Evolutionary conservation across 805 yeast genomes (phyloP).

Genomic region (Myxozyma lipomycoides): DNA sequence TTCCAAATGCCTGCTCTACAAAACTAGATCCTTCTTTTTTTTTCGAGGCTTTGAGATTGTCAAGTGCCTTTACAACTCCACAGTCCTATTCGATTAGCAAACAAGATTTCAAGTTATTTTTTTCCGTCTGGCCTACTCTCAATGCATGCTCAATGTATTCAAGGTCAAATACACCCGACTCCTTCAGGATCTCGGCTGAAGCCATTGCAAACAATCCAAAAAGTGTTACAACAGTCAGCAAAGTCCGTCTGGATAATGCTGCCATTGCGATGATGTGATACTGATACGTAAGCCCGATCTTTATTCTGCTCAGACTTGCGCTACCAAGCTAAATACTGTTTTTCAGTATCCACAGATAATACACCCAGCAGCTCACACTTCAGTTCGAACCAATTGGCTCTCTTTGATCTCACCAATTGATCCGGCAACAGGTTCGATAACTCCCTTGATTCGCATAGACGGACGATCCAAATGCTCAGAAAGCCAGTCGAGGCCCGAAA

Average conservation of each 20-base stretch:
- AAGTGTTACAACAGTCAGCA: not conserved
- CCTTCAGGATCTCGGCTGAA: constrained; percentile 11
- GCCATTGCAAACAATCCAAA: constrained; percentile 3
- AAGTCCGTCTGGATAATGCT: not conserved
- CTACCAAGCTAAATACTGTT: no score
- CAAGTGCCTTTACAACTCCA: constrained; percentile 42
- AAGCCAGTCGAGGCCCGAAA: not conserved
- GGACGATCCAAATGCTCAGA: no score
- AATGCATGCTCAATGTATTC: constrained; percentile 14
- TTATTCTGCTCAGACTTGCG: no score
- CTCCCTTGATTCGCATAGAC: no score
- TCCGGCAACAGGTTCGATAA: no score
- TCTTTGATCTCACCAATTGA: no score
- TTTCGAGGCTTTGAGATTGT: constrained; percentile 29
- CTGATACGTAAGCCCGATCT: no score
- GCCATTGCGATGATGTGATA: no score
- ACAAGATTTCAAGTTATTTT: not conserved
- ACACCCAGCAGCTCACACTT: no score
- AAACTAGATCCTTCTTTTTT: constrained; percentile 27
- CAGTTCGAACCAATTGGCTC: no score
- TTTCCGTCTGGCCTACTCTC: constrained; percentile 3
- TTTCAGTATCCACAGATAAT: no score
- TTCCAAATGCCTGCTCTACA: constrained; percentile 43
- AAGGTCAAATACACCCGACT: constrained; percentile 18
- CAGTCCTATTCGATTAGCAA: constrained; percentile 37